These are phyloP conservation scores for Hypseocharis bilobata DNA, from an alignment of 441 rosid species.

Conservation along the genomic window DNA sequence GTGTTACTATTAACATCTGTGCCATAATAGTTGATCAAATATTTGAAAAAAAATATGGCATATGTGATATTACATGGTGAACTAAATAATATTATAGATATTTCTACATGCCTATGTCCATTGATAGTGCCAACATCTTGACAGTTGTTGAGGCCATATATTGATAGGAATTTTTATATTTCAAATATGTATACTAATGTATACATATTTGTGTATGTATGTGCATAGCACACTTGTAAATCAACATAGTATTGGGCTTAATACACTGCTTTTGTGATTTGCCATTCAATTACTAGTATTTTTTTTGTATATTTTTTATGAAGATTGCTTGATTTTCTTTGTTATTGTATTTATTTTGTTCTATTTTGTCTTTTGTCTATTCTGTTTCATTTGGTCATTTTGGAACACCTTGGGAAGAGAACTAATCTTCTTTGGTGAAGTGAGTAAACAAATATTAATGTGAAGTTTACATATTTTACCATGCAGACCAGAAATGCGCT, in stretches of 20 bases:
- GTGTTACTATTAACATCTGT: no score
- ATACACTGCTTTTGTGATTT: neutral
- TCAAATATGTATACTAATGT: no score
- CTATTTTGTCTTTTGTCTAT: neutral
- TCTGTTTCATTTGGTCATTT: neutral
- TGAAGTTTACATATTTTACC: constrained; percentile 15
- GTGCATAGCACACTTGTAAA: neutral
- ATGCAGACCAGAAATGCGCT: constrained; percentile 97
- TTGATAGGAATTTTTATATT: no score
- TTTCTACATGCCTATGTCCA: no score
- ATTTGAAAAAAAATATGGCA: no score
- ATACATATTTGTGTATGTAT: neutral
- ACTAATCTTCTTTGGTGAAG: neutral
- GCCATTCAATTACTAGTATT: neutral
- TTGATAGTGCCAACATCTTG: no score
- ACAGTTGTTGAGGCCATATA: neutral
- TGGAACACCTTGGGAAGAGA: neutral
- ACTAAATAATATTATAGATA: no score
- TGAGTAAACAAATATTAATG: neutral
- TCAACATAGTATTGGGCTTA: neutral
- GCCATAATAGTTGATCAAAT: no score
- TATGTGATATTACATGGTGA: no score
- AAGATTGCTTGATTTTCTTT: neutral
- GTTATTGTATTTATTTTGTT: neutral
- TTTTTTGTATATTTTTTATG: neutral